A percentile compares a stretch with the other conserved stretches of the same genome.
These are phyloP conservation scores for Penicillium sp. DNA, from an alignment of 2,329 filamentous ascomycete genomes.

Conservation along the genomic window DNA sequence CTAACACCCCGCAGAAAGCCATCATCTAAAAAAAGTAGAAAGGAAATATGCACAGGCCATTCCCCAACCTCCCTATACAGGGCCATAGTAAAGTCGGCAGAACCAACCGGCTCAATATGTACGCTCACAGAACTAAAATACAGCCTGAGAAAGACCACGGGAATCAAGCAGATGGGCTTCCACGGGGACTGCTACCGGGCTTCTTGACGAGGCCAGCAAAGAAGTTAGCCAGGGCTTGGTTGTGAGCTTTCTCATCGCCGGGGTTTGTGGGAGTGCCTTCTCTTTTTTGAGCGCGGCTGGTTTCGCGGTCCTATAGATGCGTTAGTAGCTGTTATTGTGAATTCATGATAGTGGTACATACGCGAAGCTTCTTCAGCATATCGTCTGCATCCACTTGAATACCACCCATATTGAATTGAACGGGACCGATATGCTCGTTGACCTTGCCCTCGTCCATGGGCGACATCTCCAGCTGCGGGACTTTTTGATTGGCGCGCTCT, in stretches of 20 bases:
- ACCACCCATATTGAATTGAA: slow-evolving; percentile 97
- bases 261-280: slow-evolving; percentile 28
- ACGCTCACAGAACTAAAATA: slow-evolving; percentile 26
- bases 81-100: slow-evolving; percentile 2
- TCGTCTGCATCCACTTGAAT: slow-evolving; percentile 95
- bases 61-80: slow-evolving; percentile 9
- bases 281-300: slow-evolving; percentile 37
- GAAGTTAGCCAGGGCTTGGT: slow-evolving; percentile 57
- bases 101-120: slow-evolving; percentile 16
- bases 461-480: slow-evolving; percentile 34
- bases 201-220: slow-evolving; percentile 58
- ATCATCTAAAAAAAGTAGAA: slow-evolving; percentile 14
- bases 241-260: slow-evolving; percentile 51
- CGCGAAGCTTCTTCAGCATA: slow-evolving; percentile 81
- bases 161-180: slow-evolving; percentile 33
- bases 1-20: slow-evolving; percentile 24
- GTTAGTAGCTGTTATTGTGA: slow-evolving; percentile 9
- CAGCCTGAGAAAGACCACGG: slow-evolving; percentile 12
- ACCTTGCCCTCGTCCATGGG: slow-evolving; percentile 43
- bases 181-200: slow-evolving; percentile 35
- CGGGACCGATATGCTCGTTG: slow-evolving; percentile 83
- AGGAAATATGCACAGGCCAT: slow-evolving; percentile 15
- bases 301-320: slow-evolving; percentile 41
- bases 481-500: slow-evolving; percentile 34
- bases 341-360: slow-evolving; percentile 37